These are phyloP conservation scores for Heimioporus sp. DNA, from an alignment of 768 basidiomycete genomes.

Conservation along the genomic window DNA sequence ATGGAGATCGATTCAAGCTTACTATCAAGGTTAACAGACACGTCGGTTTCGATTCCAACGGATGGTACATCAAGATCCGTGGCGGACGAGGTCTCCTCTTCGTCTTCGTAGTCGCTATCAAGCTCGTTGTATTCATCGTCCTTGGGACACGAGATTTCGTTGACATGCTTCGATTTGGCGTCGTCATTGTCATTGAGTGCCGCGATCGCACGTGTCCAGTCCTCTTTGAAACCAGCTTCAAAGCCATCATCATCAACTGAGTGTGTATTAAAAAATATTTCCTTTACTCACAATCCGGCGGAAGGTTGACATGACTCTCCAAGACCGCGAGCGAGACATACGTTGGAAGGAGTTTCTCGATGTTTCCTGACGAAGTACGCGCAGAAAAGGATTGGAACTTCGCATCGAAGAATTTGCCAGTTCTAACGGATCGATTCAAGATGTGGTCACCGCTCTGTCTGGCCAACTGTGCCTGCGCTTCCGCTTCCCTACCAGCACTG, in stretches of 20 bases:
- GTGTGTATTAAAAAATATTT: background rate
- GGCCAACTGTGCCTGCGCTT: background rate
- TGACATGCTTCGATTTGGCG: background rate
- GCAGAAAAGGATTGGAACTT: constrained; percentile 13
- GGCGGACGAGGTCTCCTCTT: constrained; percentile 4
- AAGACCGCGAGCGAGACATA: constrained; percentile 17
- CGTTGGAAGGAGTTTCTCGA: background rate
- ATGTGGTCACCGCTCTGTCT: constrained; percentile 4
- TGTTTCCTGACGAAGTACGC: background rate
- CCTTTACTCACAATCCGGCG: constrained; percentile 7
- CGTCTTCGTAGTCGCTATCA: constrained; percentile 28
- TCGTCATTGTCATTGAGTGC: background rate
- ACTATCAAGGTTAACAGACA: constrained; percentile 1
- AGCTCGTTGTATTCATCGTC: constrained; percentile 16
- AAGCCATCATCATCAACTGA: background rate
- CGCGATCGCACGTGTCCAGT: constrained; percentile 11
- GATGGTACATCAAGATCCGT: background rate
- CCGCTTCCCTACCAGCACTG: background rate
- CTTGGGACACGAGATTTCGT: constrained; percentile 4
- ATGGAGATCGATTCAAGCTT: too few species aligned
- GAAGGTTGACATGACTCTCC: constrained; percentile 5
- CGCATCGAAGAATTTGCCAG: constrained; percentile 17
- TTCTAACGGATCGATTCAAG: constrained; percentile 11
- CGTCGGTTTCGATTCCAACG: background rate
- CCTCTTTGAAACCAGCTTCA: constrained; percentile 9